Percentiles rank a stretch among this genome's conserved stretches.
Conservation (phyloP, 2,329 filamentous ascomycete genomes). For the Colletotrichum sp. region DNA sequence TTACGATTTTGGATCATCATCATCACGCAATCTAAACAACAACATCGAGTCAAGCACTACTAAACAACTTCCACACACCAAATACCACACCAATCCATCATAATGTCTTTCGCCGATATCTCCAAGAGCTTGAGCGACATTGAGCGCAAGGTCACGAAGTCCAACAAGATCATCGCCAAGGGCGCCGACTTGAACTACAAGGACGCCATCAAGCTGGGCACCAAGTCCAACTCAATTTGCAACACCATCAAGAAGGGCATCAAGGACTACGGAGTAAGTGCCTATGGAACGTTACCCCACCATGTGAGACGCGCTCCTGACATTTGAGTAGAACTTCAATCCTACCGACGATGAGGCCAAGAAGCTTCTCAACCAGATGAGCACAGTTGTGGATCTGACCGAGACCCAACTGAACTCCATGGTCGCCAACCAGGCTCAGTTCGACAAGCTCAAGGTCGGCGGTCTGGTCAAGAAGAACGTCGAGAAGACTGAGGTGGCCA, state of each 20-base stretch:
- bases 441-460: slow-evolving; percentile 9
- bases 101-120: slow-evolving; percentile 13
- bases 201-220: slow-evolving; percentile 12
- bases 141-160: slow-evolving; percentile 13
- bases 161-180: slow-evolving; percentile 12
- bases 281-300: accelerated
- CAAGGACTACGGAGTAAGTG: slow-evolving; percentile 2
- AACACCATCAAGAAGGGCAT: slow-evolving; percentile 10
- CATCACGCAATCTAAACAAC: not conserved
- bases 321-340: not conserved
- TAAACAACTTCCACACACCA: not conserved
- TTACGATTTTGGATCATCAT: accelerated
- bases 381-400: not conserved
- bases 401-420: slow-evolving; percentile 3
- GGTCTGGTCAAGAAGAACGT: slow-evolving; percentile 16
- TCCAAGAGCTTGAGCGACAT: slow-evolving; percentile 17
- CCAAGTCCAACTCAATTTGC: slow-evolving; percentile 7
- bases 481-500: slow-evolving; percentile 1
- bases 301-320: not conserved
- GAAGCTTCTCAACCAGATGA: slow-evolving; percentile 7
- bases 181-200: slow-evolving; percentile 12
- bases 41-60: not conserved
- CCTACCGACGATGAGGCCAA: slow-evolving; percentile 6
- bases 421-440: not conserved
- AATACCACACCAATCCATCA: not conserved